phyloP scores from a whole-genome alignment of 2,329 filamentous ascomycete species.

The Lecanicillium sp. region DNA sequence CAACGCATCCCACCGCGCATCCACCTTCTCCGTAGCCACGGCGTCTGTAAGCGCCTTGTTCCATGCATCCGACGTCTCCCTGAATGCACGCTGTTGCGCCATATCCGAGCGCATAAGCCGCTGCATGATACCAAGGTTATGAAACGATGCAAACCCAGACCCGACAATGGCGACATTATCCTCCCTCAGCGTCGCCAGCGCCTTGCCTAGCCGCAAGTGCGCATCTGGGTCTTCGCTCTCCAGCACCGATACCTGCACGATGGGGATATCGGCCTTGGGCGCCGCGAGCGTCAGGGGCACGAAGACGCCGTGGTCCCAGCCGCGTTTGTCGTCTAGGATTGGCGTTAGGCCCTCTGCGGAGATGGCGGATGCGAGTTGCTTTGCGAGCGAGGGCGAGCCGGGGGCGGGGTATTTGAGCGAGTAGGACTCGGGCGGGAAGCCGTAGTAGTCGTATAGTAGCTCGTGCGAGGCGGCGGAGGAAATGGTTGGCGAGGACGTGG shows the following conservation, averaged over 20 bases:
- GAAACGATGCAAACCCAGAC: slow-evolving; percentile 51
- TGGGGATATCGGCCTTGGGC: slow-evolving; percentile 41
- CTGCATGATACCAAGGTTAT: slow-evolving; percentile 44
- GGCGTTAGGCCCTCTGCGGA: slow-evolving; percentile 35
- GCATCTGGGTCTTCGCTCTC: slow-evolving; percentile 37
- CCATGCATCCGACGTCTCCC: slow-evolving; percentile 28
- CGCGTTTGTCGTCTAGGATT: slow-evolving; percentile 28
- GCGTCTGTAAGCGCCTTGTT: slow-evolving; percentile 36
- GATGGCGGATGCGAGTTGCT: slow-evolving; percentile 36
- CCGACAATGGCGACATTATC: slow-evolving; percentile 50
- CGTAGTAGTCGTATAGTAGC: slow-evolving; percentile 51
- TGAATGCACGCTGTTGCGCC: slow-evolving; percentile 16
- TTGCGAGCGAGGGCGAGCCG: slow-evolving; percentile 45
- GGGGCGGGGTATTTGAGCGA: slow-evolving; percentile 46
- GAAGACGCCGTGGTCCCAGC: slow-evolving; percentile 56
- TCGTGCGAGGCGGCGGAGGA: slow-evolving; percentile 37
- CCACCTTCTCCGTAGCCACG: slow-evolving; percentile 21
- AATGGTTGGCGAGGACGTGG: slow-evolving; percentile 38
- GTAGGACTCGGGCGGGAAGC: slow-evolving; percentile 49
- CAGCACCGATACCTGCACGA: slow-evolving; percentile 51
- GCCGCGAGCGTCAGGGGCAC: slow-evolving; percentile 46
- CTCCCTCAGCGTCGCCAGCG: slow-evolving; percentile 39
- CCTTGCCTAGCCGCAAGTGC: slow-evolving; percentile 45
- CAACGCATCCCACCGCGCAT: slow-evolving; percentile 31
- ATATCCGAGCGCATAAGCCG: slow-evolving; percentile 17